Evolutionary conservation across 768 basidiomycete genomes (phyloP).

Genomic region (Collybia sp.): DNA sequence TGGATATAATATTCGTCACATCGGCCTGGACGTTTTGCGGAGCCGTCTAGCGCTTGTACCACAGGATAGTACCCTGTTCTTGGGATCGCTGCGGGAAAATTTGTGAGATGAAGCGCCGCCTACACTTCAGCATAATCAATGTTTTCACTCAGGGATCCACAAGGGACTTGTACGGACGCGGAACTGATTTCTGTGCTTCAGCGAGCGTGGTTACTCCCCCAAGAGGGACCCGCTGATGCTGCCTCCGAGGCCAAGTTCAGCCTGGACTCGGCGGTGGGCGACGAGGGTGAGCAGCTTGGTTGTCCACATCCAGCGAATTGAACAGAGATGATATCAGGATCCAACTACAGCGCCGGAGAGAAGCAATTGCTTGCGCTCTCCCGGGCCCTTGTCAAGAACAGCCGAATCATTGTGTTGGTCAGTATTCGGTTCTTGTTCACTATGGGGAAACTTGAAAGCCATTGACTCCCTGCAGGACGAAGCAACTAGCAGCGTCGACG

Average conservation of each 20-base stretch:
- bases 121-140: neutral
- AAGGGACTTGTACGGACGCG: conserved; percentile 46
- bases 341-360: conserved; percentile 66
- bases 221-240: conserved; percentile 38
- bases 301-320: neutral
- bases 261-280: conserved; percentile 52
- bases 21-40: conserved; percentile 54
- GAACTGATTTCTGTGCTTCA: conserved; percentile 64
- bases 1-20: conserved; percentile 39
- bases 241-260: conserved; percentile 62
- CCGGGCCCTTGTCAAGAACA: conserved; percentile 58
- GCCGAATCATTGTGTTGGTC: conserved; percentile 52
- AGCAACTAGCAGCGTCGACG: conserved; percentile 55
- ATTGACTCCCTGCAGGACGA: conserved; percentile 42
- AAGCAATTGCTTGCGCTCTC: conserved; percentile 59
- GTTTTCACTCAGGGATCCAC: conserved; percentile 41
- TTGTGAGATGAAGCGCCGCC: conserved; percentile 17
- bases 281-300: conserved; percentile 42
- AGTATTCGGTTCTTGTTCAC: conserved; percentile 8
- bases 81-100: conserved; percentile 41
- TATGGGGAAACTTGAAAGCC: neutral
- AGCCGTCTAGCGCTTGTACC: conserved; percentile 59
- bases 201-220: conserved; percentile 55
- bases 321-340: conserved; percentile 29
- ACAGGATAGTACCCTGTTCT: conserved; percentile 52